phyloP scores from a whole-genome alignment of 2,329 filamentous ascomycete species.

The Simplicillium aogashimaense region DNA sequence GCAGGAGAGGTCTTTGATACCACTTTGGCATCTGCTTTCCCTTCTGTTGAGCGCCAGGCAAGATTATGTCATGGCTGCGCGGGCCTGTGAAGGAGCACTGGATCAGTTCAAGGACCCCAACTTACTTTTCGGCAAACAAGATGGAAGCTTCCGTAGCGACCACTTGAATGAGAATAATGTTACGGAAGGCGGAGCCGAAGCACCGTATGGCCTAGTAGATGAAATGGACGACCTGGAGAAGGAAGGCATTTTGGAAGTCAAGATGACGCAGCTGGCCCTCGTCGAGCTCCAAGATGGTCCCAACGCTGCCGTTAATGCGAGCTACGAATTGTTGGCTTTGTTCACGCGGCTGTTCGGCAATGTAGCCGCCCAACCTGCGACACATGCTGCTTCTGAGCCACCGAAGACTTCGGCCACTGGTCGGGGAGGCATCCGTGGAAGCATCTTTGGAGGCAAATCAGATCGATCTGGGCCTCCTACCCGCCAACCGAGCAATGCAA shows the following conservation, averaged over 20 bases:
- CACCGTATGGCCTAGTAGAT: constrained; percentile 50
- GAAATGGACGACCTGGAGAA: constrained; percentile 79
- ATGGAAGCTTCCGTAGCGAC: constrained; percentile 51
- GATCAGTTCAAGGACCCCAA: constrained; percentile 73
- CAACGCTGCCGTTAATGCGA: constrained; percentile 77
- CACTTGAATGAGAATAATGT: constrained; percentile 50
- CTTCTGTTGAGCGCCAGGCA: constrained; percentile 78
- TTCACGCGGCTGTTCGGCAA: constrained; percentile 72
- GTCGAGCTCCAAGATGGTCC: constrained; percentile 77
- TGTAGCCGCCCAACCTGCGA: constrained; percentile 33
- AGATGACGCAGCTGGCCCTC: constrained; percentile 86
- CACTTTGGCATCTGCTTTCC: constrained; percentile 85
- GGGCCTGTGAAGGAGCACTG: constrained; percentile 82
- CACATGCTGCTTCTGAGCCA: constrained; percentile 33
- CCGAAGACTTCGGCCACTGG: constrained; percentile 66
- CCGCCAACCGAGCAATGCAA: constrained; percentile 25
- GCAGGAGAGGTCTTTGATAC: constrained; percentile 59
- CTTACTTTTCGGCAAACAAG: constrained; percentile 56
- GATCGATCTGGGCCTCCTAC: constrained; percentile 33
- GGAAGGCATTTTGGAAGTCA: constrained; percentile 81
- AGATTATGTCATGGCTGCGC: constrained; percentile 70
- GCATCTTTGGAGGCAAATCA: constrained; percentile 61
- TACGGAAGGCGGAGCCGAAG: constrained; percentile 12
- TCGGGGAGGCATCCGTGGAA: constrained; percentile 55
- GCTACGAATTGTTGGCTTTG: constrained; percentile 71